phyloP scores from a whole-genome alignment of 2,329 filamentous ascomycete genomes.

The Dendrostoma leiphaemia region DNA sequence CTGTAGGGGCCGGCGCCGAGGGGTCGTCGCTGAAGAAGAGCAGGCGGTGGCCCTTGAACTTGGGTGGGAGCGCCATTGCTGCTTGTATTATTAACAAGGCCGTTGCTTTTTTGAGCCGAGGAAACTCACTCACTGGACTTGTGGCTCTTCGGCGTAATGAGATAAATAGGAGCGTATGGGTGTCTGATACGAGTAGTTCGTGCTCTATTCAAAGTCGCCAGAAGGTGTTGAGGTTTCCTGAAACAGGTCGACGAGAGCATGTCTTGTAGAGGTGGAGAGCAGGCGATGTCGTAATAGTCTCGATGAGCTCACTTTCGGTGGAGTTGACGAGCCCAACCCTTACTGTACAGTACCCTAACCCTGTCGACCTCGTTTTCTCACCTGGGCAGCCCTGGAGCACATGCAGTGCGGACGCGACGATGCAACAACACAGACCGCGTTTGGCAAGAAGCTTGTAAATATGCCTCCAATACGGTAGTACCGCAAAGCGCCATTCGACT shows the following conservation, averaged over 20 bases:
- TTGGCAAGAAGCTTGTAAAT: no score
- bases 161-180: neutral
- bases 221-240: neutral
- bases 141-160: neutral
- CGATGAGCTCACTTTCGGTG: conserved; percentile 2
- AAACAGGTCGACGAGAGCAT: conserved; percentile 1
- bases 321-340: neutral
- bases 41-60: conserved; percentile 72
- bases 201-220: neutral
- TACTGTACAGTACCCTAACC: neutral
- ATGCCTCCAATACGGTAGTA: no score
- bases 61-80: conserved; percentile 72
- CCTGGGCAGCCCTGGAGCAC: neutral
- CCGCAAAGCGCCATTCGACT: no score
- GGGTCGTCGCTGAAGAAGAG: conserved; percentile 39
- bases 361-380: neutral
- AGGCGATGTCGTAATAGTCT: conserved; percentile 8
- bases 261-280: neutral
- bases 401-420: neutral
- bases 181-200: neutral
- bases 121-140: conserved; percentile 9
- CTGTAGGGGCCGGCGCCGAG: conserved; percentile 30
- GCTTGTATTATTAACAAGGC: neutral
- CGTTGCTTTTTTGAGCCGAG: no score
- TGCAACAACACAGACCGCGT: neutral